phyloP scores from a whole-genome alignment of 2,329 filamentous ascomycete species.

The Paracamarosporium sp. region DNA sequence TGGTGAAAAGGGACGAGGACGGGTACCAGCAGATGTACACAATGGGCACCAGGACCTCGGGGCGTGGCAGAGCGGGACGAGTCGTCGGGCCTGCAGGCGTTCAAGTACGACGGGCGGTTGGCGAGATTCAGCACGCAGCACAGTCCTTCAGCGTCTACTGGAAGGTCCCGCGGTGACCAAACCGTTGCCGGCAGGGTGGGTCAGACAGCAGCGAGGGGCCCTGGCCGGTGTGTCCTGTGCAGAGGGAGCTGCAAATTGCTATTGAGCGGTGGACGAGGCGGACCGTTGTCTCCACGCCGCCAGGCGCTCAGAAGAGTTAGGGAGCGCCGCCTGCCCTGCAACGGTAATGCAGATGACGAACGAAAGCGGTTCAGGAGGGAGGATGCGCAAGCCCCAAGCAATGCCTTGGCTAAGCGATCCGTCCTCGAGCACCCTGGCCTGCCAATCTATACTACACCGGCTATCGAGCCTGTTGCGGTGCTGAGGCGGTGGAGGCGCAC shows the following conservation, averaged over 20 bases:
- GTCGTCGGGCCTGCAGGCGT: constrained; percentile 34
- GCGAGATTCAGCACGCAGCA: constrained; percentile 42
- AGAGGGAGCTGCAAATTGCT: constrained; percentile 36
- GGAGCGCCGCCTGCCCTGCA: constrained; percentile 41
- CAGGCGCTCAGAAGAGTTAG: constrained; percentile 38
- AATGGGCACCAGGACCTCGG: constrained; percentile 41
- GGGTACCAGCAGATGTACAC: constrained; percentile 25
- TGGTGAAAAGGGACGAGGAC: constrained; percentile 30
- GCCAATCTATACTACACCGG: constrained; percentile 47
- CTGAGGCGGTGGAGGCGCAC: constrained; percentile 22
- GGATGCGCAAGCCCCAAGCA: constrained; percentile 41
- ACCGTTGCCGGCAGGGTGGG: constrained; percentile 47
- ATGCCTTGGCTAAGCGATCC: constrained; percentile 46
- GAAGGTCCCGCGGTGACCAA: constrained; percentile 37
- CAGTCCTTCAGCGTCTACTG: constrained; percentile 38
- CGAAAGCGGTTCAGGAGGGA: constrained; percentile 34
- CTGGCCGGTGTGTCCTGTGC: constrained; percentile 37
- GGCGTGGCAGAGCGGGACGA: constrained; percentile 35
- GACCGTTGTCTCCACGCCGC: constrained; percentile 46
- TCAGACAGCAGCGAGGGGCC: constrained; percentile 44
- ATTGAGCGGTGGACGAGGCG: constrained; percentile 41
- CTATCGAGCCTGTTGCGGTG: constrained; percentile 47
- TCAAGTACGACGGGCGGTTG: constrained; percentile 46
- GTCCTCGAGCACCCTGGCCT: constrained; percentile 39
- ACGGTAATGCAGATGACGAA: constrained; percentile 50